These are phyloP conservation scores for Glomus cerebriforme DNA, from an alignment of 192 early-diverging fungal species.

Conservation along the genomic window DNA sequence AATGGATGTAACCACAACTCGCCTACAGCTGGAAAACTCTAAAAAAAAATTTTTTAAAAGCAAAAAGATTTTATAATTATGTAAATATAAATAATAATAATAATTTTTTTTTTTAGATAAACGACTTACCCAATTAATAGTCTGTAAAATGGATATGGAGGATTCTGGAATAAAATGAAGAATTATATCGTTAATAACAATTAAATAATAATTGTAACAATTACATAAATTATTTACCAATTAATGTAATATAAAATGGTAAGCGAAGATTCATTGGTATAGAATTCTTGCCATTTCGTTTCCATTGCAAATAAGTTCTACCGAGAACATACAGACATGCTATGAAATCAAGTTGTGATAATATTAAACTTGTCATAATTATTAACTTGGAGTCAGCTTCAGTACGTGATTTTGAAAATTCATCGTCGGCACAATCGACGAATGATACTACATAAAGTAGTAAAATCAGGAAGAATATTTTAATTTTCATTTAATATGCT, in stretches of 20 bases:
- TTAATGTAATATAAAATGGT: background rate
- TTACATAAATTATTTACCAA: background rate
- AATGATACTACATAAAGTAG: background rate
- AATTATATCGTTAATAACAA: background rate
- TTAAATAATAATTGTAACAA: background rate
- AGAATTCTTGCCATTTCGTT: background rate
- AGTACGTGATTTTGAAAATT: background rate
- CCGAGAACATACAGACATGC: background rate
- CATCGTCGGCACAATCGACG: background rate
- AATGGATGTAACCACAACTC: background rate
- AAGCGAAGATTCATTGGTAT: background rate
- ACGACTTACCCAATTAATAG: background rate
- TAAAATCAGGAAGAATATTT: background rate
- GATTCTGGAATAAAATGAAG: background rate
- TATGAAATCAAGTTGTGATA: background rate
- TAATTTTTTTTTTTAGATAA: background rate
- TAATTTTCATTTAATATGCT: background rate
- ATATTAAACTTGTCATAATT: background rate
- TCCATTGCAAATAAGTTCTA: background rate
- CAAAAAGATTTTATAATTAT: background rate
- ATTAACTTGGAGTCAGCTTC: background rate
- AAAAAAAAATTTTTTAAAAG: too few species aligned
- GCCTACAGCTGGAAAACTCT: background rate
- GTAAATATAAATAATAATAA: background rate
- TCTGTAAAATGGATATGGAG: background rate